Percentiles rank a stretch among this genome's conserved stretches.
phyloP scores from a whole-genome alignment of 371 early-diverging fungal species.

The Apophysomyces ossiformis region DNA sequence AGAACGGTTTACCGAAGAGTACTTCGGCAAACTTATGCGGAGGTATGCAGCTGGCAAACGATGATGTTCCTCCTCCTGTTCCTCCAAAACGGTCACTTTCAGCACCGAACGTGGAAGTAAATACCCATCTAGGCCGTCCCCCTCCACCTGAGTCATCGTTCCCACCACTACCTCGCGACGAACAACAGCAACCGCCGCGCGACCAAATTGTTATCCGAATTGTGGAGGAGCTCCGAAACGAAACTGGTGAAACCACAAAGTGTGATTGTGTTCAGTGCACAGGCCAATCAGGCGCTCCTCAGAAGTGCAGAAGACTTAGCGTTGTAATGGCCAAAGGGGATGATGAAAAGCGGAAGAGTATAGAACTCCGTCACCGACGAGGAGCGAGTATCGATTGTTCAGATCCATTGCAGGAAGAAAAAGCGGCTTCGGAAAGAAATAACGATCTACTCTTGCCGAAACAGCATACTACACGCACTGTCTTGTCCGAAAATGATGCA shows the following conservation, averaged over 20 bases:
- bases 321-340: slow-evolving; percentile 20
- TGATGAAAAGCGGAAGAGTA: slow-evolving; percentile 32
- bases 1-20: background rate
- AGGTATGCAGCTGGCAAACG: slow-evolving; percentile 15
- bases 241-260: slow-evolving; percentile 16
- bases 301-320: slow-evolving; percentile 33
- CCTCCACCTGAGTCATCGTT: background rate
- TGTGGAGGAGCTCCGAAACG: slow-evolving; percentile 42
- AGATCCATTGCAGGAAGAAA: background rate
- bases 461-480: background rate
- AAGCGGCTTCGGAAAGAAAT: background rate
- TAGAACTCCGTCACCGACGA: slow-evolving; percentile 37
- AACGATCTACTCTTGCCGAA: background rate
- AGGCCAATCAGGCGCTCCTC: slow-evolving; percentile 15
- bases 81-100: background rate
- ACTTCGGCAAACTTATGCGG: slow-evolving; percentile 15
- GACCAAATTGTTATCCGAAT: slow-evolving; percentile 40
- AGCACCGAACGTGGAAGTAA: background rate
- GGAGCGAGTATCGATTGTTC: slow-evolving; percentile 36
- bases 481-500: slow-evolving; percentile 4
- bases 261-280: slow-evolving; percentile 32
- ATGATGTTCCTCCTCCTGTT: background rate
- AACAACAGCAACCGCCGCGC: slow-evolving; percentile 16
- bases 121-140: background rate
- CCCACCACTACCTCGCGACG: slow-evolving; percentile 1